These are phyloP conservation scores for Zygoascus tannicola DNA, from an alignment of 805 yeast genomes.

Conservation along the genomic window DNA sequence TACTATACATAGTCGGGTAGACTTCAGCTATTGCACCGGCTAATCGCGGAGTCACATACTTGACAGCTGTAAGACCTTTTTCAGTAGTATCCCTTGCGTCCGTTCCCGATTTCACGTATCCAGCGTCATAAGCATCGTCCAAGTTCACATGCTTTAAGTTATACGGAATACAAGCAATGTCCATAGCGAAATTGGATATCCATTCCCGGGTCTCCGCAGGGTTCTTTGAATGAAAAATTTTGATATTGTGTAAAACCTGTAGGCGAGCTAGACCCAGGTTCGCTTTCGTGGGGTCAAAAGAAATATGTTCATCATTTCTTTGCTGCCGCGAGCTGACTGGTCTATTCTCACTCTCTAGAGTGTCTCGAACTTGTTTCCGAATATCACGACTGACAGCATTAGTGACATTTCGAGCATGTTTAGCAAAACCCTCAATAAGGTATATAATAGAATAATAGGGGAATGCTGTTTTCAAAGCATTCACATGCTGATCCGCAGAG, in stretches of 20 bases:
- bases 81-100: slow-evolving; percentile 10
- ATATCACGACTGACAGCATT: slow-evolving; percentile 9
- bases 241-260: slow-evolving; percentile 6
- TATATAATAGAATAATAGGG: slow-evolving; percentile 9
- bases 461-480: neutral
- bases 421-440: slow-evolving; percentile 13
- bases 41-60: slow-evolving; percentile 17
- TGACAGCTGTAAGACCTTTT: slow-evolving; percentile 12
- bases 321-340: neutral
- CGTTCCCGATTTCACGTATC: slow-evolving; percentile 12
- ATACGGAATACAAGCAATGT: slow-evolving; percentile 11
- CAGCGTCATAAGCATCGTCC: slow-evolving; percentile 3
- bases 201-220: slow-evolving; percentile 12
- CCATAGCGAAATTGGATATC: slow-evolving; percentile 12
- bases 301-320: neutral
- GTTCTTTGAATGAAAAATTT: slow-evolving; percentile 10
- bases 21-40: slow-evolving; percentile 10
- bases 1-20: slow-evolving; percentile 10
- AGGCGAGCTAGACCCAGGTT: slow-evolving; percentile 3
- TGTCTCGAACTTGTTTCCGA: slow-evolving; percentile 11
- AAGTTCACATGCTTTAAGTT: neutral
- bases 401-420: slow-evolving; percentile 4
- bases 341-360: slow-evolving; percentile 3
- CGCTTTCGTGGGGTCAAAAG: neutral
- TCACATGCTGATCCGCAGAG: slow-evolving; percentile 1